These are phyloP conservation scores for Colletotrichum sp. DNA, from an alignment of 2,329 filamentous ascomycete genomes.

Conservation along the genomic window DNA sequence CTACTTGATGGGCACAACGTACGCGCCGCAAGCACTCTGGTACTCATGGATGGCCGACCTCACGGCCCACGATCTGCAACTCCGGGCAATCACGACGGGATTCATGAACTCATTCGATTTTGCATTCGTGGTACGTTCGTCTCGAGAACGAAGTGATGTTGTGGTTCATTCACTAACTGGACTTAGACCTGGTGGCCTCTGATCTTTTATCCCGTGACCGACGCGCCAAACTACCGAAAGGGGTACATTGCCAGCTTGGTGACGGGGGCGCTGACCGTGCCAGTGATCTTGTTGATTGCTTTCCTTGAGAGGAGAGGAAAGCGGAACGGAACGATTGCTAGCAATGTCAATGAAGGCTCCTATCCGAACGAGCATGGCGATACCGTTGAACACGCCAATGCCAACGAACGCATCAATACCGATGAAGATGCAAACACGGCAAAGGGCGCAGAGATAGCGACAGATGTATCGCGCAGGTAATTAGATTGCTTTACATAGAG, in stretches of 20 bases:
- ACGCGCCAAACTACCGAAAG: slow-evolving; percentile 40
- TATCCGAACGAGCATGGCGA: background rate
- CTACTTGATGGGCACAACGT: slow-evolving; percentile 47
- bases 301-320: slow-evolving; percentile 34
- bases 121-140: slow-evolving; percentile 35
- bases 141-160: background rate
- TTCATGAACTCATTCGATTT: slow-evolving; percentile 49
- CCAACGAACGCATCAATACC: background rate
- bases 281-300: slow-evolving; percentile 38
- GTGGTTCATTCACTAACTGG: background rate
- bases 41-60: slow-evolving; percentile 52
- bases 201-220: slow-evolving; percentile 43
- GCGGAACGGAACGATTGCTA: background rate
- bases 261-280: slow-evolving; percentile 38
- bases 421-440: background rate
- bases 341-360: background rate
- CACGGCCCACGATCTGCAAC: slow-evolving; percentile 40
- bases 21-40: slow-evolving; percentile 49
- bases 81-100: slow-evolving; percentile 46
- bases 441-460: background rate
- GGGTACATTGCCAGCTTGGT: slow-evolving; percentile 43
- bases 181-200: slow-evolving; percentile 40
- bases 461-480: background rate
- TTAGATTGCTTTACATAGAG: background rate
- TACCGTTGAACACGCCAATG: background rate